Conservation (phyloP, 2,329 filamentous ascomycete genomes). For the Colletotrichum sp. region DNA sequence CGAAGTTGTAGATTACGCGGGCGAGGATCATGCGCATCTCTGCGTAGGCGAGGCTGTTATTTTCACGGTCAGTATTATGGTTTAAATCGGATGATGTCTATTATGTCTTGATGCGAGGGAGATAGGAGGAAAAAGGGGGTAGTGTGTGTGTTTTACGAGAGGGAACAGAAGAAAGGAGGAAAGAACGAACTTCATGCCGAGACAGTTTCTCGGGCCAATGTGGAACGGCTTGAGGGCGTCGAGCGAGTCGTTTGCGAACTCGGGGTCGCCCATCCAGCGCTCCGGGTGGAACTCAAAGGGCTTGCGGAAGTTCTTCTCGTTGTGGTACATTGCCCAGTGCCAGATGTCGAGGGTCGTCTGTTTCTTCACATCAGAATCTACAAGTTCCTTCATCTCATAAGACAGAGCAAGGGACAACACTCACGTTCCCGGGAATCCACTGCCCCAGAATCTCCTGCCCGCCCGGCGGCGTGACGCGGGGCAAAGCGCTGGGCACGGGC, state of each 20-base stretch:
- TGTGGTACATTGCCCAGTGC: slow-evolving; percentile 51
- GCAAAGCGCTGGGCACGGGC: slow-evolving; percentile 27
- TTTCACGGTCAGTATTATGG: too few relatives aligned
- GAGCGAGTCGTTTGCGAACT: slow-evolving; percentile 8
- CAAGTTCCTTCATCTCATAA: too few relatives aligned
- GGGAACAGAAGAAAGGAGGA: neutral
- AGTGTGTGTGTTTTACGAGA: neutral
- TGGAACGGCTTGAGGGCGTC: slow-evolving; percentile 15
- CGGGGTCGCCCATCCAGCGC: slow-evolving; percentile 27
- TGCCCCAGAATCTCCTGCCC: slow-evolving; percentile 35
- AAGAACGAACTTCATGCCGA: slow-evolving; percentile 6
- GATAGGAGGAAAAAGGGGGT: neutral
- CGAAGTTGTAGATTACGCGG: slow-evolving; percentile 12
- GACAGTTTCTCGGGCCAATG: slow-evolving; percentile 4
- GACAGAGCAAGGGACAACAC: neutral
- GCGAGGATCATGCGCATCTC: slow-evolving; percentile 16
- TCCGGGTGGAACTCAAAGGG: slow-evolving; percentile 56
- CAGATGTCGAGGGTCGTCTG: slow-evolving; percentile 47
- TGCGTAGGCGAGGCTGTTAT: slow-evolving; percentile 13
- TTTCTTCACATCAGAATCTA: too few relatives aligned
- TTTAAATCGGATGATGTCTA: too few relatives aligned
- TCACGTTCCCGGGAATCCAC: slow-evolving; percentile 36
- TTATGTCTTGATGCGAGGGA: neutral
- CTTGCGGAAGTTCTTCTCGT: slow-evolving; percentile 47
- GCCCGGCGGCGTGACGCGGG: slow-evolving; percentile 31